phyloP scores from a whole-genome alignment of 306 rosid species.

The Prunus mume region DNA sequence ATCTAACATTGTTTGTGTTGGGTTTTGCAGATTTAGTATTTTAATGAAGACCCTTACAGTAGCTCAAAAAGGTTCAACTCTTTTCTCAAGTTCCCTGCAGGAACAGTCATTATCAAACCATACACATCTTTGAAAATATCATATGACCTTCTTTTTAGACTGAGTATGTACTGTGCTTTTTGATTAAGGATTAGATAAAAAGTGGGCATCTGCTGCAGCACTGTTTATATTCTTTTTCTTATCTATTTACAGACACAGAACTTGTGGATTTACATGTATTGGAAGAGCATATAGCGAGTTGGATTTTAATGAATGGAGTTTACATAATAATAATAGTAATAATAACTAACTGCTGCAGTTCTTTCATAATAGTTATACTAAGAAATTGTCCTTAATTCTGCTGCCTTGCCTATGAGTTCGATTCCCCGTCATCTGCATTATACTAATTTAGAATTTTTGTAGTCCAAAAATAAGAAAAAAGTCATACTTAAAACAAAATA shows the following conservation, averaged over 20 bases:
- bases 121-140: neutral
- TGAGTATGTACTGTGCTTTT: neutral
- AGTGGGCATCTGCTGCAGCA: neutral
- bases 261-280: conserved; percentile 15
- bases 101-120: neutral
- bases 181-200: conserved; percentile 6
- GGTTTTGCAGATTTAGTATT: neutral
- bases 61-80: conserved; percentile 3
- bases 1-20: neutral
- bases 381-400: neutral
- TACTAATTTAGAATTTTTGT: no score
- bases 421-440: no score
- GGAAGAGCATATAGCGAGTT: conserved; percentile 6
- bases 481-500: no score
- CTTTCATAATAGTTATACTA: neutral
- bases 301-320: neutral
- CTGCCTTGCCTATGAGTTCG: no score
- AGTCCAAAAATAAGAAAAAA: no score
- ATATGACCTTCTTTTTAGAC: neutral
- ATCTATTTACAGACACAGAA: neutral
- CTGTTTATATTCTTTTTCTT: neutral
- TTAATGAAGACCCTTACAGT: neutral
- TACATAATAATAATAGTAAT: neutral
- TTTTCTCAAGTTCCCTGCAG: conserved; percentile 7
- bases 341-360: neutral